Percentiles rank a stretch among this genome's conserved stretches.
phyloP scores from a whole-genome alignment of 495 filamentous ascomycete genomes.

The Beverwykella pulmonaria region DNA sequence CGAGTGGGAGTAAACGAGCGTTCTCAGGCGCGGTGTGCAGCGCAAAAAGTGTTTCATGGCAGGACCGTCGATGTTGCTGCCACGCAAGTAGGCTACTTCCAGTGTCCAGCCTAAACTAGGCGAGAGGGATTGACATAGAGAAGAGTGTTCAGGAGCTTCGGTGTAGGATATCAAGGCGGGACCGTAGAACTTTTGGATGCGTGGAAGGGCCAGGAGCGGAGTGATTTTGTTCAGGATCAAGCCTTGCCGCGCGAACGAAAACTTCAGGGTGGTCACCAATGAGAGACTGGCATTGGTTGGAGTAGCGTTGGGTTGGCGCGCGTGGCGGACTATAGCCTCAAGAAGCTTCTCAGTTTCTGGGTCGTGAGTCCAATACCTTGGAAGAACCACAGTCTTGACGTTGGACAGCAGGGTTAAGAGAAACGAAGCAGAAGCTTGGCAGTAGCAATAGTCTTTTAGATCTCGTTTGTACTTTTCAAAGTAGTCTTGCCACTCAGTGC shows the following conservation, averaged over 20 bases:
- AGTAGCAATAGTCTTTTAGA: conserved; percentile 25
- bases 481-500: conserved; percentile 25
- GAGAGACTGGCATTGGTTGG: conserved; percentile 23
- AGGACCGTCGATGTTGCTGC: conserved; percentile 27
- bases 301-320: conserved; percentile 25
- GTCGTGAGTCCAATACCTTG: conserved; percentile 20
- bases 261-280: conserved; percentile 23
- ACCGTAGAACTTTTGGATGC: conserved; percentile 19
- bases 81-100: conserved; percentile 22
- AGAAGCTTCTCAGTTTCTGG: conserved; percentile 27
- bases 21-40: conserved; percentile 27
- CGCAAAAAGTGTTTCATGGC: conserved; percentile 27
- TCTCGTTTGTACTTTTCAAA: conserved; percentile 23
- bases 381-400: conserved; percentile 25
- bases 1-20: conserved; percentile 27
- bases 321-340: conserved; percentile 21
- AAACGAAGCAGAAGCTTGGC: conserved; percentile 24
- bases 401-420: conserved; percentile 27
- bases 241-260: conserved; percentile 23
- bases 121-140: conserved; percentile 19
- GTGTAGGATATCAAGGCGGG: conserved; percentile 17
- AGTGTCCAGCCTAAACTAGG: conserved; percentile 23
- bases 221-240: conserved; percentile 26
- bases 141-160: conserved; percentile 15
- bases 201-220: conserved; percentile 27